These are phyloP conservation scores for Beauveria brongniartii DNA, from an alignment of 2,329 filamentous ascomycete genomes.

Conservation along the genomic window DNA sequence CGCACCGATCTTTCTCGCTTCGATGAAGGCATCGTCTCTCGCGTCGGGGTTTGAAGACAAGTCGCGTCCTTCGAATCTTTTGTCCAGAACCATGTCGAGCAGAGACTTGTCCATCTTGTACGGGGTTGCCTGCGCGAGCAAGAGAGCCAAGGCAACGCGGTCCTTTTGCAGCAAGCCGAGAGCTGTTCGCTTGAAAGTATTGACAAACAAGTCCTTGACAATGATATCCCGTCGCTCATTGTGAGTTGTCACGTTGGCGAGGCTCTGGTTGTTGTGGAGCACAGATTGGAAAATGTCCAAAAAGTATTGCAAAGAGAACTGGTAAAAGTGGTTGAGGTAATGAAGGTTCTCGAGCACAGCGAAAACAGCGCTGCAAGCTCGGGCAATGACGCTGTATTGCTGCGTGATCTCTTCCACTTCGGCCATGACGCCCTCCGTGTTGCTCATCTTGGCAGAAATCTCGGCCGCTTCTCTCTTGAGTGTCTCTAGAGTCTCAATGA, in stretches of 20 bases:
- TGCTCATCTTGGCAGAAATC: constrained; percentile 90
- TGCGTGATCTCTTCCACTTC: constrained; percentile 94
- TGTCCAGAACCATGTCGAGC: constrained; percentile 80
- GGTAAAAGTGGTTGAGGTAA: constrained; percentile 98
- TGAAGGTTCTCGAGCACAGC: constrained; percentile 94
- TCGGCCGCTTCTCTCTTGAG: constrained; percentile 96
- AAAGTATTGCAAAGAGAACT: constrained; percentile 98
- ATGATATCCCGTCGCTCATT: constrained; percentile 80
- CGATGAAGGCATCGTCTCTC: constrained; percentile 59
- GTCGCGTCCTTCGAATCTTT: constrained; percentile 66
- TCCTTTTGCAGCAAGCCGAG: constrained; percentile 89
- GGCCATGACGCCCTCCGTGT: constrained; percentile 96
- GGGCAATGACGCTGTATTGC: constrained; percentile 87
- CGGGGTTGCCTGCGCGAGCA: constrained; percentile 91
- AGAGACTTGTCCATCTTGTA: constrained; percentile 89
- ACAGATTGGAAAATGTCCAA: constrained; percentile 95
- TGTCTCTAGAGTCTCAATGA: constrained; percentile 95
- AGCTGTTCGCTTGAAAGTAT: constrained; percentile 88
- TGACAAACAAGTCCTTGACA: constrained; percentile 83
- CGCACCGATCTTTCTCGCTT: constrained; percentile 59
- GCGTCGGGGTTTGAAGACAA: constrained; percentile 60
- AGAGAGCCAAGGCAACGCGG: constrained; percentile 85
- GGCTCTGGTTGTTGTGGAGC: constrained; percentile 67
- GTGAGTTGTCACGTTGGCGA: constrained; percentile 64
- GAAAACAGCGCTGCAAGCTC: constrained; percentile 94